phyloP scores from a whole-genome alignment of 495 filamentous ascomycete genomes.

The Opeltia flavorubescens region DNA sequence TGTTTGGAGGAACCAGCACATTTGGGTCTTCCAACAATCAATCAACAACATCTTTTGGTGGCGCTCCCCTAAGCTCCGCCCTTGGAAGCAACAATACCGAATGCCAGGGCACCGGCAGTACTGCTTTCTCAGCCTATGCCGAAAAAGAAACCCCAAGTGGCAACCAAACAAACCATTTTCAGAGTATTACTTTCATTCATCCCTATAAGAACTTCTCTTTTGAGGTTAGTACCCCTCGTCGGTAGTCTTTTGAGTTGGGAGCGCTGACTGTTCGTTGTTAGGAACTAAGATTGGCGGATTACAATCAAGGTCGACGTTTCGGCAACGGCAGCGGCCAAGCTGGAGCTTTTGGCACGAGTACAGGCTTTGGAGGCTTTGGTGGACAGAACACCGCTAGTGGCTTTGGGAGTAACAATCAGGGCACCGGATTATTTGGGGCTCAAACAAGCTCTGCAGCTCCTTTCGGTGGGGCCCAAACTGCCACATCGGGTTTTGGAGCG shows the following conservation, averaged over 20 bases:
- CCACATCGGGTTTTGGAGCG: constrained; percentile 29
- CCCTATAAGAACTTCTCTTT: constrained; percentile 79
- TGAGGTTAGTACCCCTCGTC: constrained; percentile 32
- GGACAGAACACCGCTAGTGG: constrained; percentile 12
- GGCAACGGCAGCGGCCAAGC: constrained; percentile 70
- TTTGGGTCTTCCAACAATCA: constrained; percentile 27
- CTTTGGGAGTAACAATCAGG: constrained; percentile 30
- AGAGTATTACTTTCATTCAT: constrained; percentile 76
- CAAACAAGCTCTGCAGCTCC: constrained; percentile 25
- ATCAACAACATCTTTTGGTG: constrained; percentile 29
- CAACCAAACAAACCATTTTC: constrained; percentile 55
- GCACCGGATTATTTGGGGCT: constrained; percentile 38
- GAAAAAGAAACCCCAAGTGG: constrained; percentile 62
- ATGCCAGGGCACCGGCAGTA: constrained; percentile 55
- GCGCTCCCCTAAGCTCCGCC: constrained; percentile 28
- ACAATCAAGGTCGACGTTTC: constrained; percentile 67
- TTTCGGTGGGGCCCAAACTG: constrained; percentile 40
- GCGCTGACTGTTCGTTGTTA: constrained; percentile 11
- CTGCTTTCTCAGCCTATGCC: constrained; percentile 56
- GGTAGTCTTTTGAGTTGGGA: background rate
- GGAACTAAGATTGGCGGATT: constrained; percentile 80
- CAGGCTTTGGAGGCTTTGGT: constrained; percentile 16
- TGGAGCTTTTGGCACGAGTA: constrained; percentile 61
- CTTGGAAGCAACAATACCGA: constrained; percentile 27
- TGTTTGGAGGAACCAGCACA: constrained; percentile 20